Evolutionary conservation across 2,329 filamentous ascomycete genomes (phyloP).

Genomic region (Cyclaneusma minus): DNA sequence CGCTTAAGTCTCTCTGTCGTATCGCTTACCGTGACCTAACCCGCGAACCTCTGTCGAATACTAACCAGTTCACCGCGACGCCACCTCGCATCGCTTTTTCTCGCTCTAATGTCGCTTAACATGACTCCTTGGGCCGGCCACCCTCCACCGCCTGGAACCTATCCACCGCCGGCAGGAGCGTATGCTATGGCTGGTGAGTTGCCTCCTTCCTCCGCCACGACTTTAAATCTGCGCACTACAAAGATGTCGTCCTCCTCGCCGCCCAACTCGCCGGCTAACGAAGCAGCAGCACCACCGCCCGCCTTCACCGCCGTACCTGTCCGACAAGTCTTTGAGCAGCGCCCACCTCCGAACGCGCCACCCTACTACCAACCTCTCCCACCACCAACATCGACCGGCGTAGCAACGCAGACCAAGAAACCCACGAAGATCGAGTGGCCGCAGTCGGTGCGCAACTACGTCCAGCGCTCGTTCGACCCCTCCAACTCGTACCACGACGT

Average conservation of each 20-base stretch:
- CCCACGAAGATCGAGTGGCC: conserved; percentile 78
- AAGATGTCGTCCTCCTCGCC: conserved; percentile 1
- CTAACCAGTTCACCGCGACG: neutral
- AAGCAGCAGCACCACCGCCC: conserved; percentile 9
- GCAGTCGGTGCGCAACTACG: conserved; percentile 69
- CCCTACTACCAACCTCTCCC: conserved; percentile 16
- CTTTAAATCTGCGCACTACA: conserved; percentile 13
- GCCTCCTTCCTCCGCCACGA: no score
- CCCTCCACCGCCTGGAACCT: conserved; percentile 25
- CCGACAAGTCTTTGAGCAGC: conserved; percentile 20
- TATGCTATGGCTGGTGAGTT: conserved; percentile 15
- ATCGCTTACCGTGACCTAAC: no score
- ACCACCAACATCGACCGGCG: conserved; percentile 20
- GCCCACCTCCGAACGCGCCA: conserved; percentile 15
- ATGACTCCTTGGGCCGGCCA: conserved; percentile 13
- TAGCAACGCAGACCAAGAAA: conserved; percentile 26
- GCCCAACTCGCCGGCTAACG: no score
- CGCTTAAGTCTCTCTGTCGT: no score
- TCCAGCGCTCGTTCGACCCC: conserved; percentile 73
- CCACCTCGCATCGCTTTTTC: neutral
- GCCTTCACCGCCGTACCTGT: conserved; percentile 29
- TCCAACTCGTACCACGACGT: conserved; percentile 52
- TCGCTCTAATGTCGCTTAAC: conserved; percentile 2
- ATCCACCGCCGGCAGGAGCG: conserved; percentile 18
- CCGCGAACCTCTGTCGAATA: no score